These are phyloP conservation scores for Fomitopsis schrenkii DNA, from an alignment of 1,284 basidiomycete genomes.

Conservation along the genomic window DNA sequence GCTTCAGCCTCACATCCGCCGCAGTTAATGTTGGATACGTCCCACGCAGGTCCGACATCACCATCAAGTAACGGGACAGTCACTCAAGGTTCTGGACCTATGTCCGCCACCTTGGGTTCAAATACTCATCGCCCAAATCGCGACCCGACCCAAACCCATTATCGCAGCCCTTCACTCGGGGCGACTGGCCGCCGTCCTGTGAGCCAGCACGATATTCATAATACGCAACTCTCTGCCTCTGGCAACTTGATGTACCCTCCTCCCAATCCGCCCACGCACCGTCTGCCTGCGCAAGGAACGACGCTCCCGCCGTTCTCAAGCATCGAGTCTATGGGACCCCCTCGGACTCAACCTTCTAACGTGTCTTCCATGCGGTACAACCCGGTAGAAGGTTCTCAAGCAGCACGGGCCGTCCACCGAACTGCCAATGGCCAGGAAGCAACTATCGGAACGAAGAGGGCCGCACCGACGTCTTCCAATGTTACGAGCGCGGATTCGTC, in stretches of 20 bases:
- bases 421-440: conserved; percentile 27
- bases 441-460: conserved; percentile 50
- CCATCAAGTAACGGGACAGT: conserved; percentile 21
- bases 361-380: conserved; percentile 59
- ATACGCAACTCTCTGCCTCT: conserved; percentile 13
- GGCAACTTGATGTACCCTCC: conserved; percentile 20
- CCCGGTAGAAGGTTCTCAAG: conserved; percentile 35
- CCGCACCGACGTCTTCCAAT: conserved; percentile 55
- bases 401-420: conserved; percentile 34
- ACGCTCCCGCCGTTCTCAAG: conserved; percentile 70
- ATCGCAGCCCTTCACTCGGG: conserved; percentile 21
- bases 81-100: conserved; percentile 20
- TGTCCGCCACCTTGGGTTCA: conserved; percentile 12
- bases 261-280: conserved; percentile 18
- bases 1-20: conserved; percentile 33
- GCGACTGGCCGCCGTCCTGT: conserved; percentile 22
- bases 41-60: conserved; percentile 19
- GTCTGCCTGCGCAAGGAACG: conserved; percentile 32
- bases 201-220: conserved; percentile 23
- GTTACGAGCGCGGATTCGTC: conserved; percentile 74
- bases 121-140: conserved; percentile 16
- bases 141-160: conserved; percentile 18
- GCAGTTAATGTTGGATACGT: conserved; percentile 35
- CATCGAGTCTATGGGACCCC: conserved; percentile 53
- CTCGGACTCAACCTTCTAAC: conserved; percentile 43